phyloP scores from a whole-genome alignment of 768 basidiomycete species.

The Hypsizygus marmoreus region DNA sequence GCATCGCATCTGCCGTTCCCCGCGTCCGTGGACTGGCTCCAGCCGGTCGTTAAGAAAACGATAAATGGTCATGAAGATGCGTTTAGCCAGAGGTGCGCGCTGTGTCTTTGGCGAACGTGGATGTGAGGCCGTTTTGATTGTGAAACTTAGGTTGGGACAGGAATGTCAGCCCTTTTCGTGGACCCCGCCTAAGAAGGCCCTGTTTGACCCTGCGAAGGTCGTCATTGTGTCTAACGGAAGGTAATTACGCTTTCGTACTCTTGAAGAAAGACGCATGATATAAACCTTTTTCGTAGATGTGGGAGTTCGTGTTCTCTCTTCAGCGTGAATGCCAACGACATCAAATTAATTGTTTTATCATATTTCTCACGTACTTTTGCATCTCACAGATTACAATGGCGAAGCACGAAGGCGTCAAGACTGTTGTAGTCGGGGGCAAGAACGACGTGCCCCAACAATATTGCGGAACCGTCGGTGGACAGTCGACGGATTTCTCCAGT shows the following conservation, averaged over 20 bases:
- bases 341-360: no score
- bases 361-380: no score
- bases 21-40: conserved; percentile 45
- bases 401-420: conserved; percentile 57
- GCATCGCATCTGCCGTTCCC: conserved; percentile 46
- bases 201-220: conserved; percentile 51
- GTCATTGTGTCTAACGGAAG: conserved; percentile 59
- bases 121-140: neutral
- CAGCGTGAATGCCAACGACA: conserved; percentile 38
- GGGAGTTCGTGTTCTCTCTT: conserved; percentile 51
- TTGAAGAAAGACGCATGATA: no score
- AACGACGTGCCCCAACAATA: conserved; percentile 51
- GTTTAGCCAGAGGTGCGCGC: conserved; percentile 47
- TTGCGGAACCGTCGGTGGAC: conserved; percentile 64
- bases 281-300: no score
- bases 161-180: conserved; percentile 42
- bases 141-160: conserved; percentile 39
- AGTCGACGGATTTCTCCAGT: conserved; percentile 57
- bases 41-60: conserved; percentile 35
- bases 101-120: neutral
- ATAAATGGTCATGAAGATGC: conserved; percentile 53
- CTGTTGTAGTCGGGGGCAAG: conserved; percentile 57
- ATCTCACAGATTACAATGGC: conserved; percentile 55
- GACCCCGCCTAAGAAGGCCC: conserved; percentile 39
- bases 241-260: no score